Base-by-base conservation (phyloP, 2,329 filamentous ascomycete species). In the Trichoderma koningiopsis region DNA sequence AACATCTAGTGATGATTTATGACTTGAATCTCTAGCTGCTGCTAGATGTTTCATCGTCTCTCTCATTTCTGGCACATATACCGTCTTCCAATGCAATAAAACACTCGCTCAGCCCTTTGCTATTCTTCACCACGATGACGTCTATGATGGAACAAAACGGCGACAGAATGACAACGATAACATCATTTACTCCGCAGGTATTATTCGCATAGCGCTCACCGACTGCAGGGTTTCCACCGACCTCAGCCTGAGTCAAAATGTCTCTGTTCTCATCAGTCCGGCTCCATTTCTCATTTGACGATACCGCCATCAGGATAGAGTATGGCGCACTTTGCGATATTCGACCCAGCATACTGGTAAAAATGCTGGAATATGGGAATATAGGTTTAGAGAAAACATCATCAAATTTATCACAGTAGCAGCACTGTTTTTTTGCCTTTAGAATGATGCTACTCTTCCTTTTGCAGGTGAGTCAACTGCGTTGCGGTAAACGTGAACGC, bases 191-290 rank as follows among this genome's bases (percentile, higher is more conserved):
- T 55, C 2, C 31, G 2, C 14, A 16, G 11, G 22, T 19, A 3
- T 55, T 55, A 27, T 60, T 24, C 56, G 22, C 35, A n/a, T 8
- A 16, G 47, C 31, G 47, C 60, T 63, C 31, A 63, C 60, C 29
- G 31, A 11, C 19, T 55, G 47, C 31, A 63, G 31, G 31, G 33
- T 56, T 57, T 37, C 31, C 52, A 47, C 31, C 52, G 33, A 35
- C 52, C 37, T 66, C 60, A 33, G 52, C 62, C 49, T 65, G 43
- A 62, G 59, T 35, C 59, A 62, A 43, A 47, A 49, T 49, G 47
- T 56, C 24, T 64, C 52, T 56, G 35, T 65, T 52, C 40, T 56
- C 35, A 22, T 37, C 31, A 40, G 40, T 52, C 31, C n/a, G 5
- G 16, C 27, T 57, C 53, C 10, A 22, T 57, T 37, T 55, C 40